Conservation (phyloP, 2,329 filamentous ascomycete genomes). For the Colletotrichum graminicola region DNA sequence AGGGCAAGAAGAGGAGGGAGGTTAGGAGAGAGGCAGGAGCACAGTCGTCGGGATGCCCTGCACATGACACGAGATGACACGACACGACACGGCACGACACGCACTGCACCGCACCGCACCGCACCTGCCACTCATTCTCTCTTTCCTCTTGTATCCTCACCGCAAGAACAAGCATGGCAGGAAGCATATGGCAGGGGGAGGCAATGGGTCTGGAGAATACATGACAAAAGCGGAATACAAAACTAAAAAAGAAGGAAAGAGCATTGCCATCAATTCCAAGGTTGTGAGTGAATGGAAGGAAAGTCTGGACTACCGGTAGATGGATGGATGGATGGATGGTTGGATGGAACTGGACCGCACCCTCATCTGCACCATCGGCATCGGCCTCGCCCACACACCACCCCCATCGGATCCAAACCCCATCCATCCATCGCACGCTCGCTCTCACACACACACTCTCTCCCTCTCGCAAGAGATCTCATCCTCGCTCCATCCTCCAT, state of each 20-base stretch:
- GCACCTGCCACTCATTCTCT: neutral
- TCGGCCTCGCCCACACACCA: slow-evolving; percentile 13
- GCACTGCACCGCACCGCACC: too few relatives aligned
- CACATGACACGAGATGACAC: slow-evolving; percentile 3
- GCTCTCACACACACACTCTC: neutral
- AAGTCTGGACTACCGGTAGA: slow-evolving; percentile 1
- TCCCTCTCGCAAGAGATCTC: slow-evolving; percentile 1
- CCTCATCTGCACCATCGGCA: slow-evolving; percentile 15
- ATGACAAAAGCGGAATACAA: neutral
- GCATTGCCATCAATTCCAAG: neutral
- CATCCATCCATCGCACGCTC: slow-evolving; percentile 6
- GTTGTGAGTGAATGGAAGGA: neutral
- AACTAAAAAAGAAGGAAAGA: neutral
- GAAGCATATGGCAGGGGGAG: too few relatives aligned
- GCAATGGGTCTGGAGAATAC: too few relatives aligned
- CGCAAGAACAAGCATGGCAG: neutral
- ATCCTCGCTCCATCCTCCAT: slow-evolving; percentile 3
- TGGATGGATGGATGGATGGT: neutral
- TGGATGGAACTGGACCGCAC: neutral
- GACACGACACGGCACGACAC: neutral
- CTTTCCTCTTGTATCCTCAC: neutral
- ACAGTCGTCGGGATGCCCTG: neutral
- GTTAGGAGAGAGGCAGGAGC: neutral
- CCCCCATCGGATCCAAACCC: slow-evolving; percentile 12
- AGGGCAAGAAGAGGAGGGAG: neutral